Conservation (phyloP, 108 stramenopile species). For the Fistulifera solaris region DNA sequence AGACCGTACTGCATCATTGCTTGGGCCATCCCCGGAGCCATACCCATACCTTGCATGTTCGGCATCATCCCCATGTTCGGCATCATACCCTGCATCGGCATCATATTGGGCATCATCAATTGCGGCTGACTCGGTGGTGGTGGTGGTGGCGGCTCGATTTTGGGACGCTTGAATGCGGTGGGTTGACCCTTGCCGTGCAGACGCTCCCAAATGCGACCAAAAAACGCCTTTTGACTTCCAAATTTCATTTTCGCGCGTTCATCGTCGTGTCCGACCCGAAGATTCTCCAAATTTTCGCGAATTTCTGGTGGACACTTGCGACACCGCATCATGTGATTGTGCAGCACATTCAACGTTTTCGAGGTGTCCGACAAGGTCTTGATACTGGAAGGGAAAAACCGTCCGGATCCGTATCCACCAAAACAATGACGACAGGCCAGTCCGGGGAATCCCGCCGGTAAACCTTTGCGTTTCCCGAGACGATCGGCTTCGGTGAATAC, state of each 20-base stretch:
- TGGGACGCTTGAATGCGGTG: slow-evolving; percentile 3
- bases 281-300: slow-evolving; percentile 30
- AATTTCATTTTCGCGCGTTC: slow-evolving; percentile 77
- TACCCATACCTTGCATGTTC: no score
- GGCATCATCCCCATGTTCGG: no score
- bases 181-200: slow-evolving; percentile 42
- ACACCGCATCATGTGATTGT: slow-evolving; percentile 72
- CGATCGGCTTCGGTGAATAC: slow-evolving; percentile 75
- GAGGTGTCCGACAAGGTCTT: slow-evolving; percentile 75
- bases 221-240: slow-evolving; percentile 80
- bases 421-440: slow-evolving; percentile 76
- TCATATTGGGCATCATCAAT: no score
- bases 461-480: slow-evolving; percentile 64
- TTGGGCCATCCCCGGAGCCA: no score
- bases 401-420: slow-evolving; percentile 70
- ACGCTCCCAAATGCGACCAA: slow-evolving; percentile 69
- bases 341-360: slow-evolving; percentile 69
- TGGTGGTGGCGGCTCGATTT: no score
- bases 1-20: no score
- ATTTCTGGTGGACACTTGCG: slow-evolving; percentile 66
- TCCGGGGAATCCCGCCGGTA: slow-evolving; percentile 66
- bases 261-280: slow-evolving; percentile 49
- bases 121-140: no score
- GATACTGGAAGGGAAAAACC: slow-evolving; percentile 77
- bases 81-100: no score